Base-by-base conservation (phyloP, 2,329 filamentous ascomycete species). In the Diaporthe destruens region DNA sequence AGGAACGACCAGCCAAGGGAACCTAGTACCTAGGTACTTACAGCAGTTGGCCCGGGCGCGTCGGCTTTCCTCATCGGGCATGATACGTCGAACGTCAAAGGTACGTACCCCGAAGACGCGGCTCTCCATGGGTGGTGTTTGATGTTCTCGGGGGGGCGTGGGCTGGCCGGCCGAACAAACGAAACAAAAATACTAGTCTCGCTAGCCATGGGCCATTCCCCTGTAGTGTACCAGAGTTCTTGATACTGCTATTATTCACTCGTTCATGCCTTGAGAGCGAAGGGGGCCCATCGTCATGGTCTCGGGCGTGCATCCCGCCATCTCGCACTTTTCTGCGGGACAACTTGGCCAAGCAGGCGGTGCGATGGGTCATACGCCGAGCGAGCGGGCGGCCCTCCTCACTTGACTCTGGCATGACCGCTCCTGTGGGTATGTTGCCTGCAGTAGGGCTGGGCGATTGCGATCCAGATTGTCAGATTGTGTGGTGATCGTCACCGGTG, bases 321-420 rank as follows among this genome's bases (percentile, higher is more conserved):
- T 39, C 32, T 71, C 69, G 69, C 69, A 65, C 57, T 66, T 71
- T 71, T 66, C 23, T n/a, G 57, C 69, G 69, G 69, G 18, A 65
- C 56, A 71, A 66, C 49, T 55, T 51, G 51, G 39, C 49, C 49
- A 53, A 29, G 69, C 57, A 39, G 44, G 32, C 16, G 39, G 32
- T 42, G 39, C 11, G 12, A 42, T 42, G 39, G 39, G 39, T 29
- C 5, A n/a, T n/a, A n/a, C n/a, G n/a, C n/a, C n/a, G 36, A 39
- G 14, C 36, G 12, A 12, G n/a, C 20, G 56, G n/a, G 11, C 23
- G 36, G 56, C 8, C 55, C 59, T 63, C 25, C 34, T 63, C 25
- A 51, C 59, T n/a, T n/a, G n/a, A 51, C 42, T 49, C 9, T 34
- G 47, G 57, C 34, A n/a, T 63, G 57, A 63, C 57, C 57, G 14